Evolutionary conservation across 805 yeast genomes (phyloP).

Genomic region (Starmerella tilneyi): DNA sequence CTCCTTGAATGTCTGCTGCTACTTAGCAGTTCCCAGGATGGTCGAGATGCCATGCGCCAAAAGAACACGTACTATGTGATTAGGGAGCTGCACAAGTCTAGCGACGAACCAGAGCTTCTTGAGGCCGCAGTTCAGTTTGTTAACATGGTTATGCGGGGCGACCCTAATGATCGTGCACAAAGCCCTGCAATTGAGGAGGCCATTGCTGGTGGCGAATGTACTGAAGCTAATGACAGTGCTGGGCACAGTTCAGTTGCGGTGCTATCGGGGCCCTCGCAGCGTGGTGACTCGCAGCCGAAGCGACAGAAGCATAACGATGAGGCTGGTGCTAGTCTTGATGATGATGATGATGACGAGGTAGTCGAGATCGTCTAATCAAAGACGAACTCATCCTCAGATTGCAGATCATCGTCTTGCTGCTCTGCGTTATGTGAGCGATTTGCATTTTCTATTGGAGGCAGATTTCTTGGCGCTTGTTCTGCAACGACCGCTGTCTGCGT

Average conservation of each 20-base stretch:
- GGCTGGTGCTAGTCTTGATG: conserved; percentile 2
- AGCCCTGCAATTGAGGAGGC: too few relatives aligned
- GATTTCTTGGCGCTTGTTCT: too few relatives aligned
- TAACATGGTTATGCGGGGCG: conserved; percentile 88
- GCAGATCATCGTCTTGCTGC: too few relatives aligned
- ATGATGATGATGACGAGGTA: conserved; percentile 15
- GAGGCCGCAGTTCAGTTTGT: conserved; percentile 83
- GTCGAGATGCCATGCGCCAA: conserved; percentile 68
- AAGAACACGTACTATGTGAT: conserved; percentile 77
- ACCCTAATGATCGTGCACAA: conserved; percentile 29
- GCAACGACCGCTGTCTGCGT: too few relatives aligned
- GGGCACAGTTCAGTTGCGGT: too few relatives aligned
- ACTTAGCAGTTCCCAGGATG: conserved; percentile 61
- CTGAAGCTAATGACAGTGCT: too few relatives aligned
- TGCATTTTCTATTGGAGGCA: too few relatives aligned
- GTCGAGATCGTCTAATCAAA: conserved; percentile 11
- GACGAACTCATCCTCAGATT: background rate
- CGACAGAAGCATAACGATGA: conserved; percentile 31
- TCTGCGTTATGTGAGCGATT: too few relatives aligned
- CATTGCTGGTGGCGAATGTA: too few relatives aligned
- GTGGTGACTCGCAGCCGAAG: too few relatives aligned
- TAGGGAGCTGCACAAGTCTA: conserved; percentile 80
- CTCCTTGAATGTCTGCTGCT: conserved; percentile 74
- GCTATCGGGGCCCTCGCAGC: too few relatives aligned
- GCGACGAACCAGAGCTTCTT: too few relatives aligned